Base-by-base conservation (phyloP, 116 monocot species). In the Trichopus zeylanicus region DNA sequence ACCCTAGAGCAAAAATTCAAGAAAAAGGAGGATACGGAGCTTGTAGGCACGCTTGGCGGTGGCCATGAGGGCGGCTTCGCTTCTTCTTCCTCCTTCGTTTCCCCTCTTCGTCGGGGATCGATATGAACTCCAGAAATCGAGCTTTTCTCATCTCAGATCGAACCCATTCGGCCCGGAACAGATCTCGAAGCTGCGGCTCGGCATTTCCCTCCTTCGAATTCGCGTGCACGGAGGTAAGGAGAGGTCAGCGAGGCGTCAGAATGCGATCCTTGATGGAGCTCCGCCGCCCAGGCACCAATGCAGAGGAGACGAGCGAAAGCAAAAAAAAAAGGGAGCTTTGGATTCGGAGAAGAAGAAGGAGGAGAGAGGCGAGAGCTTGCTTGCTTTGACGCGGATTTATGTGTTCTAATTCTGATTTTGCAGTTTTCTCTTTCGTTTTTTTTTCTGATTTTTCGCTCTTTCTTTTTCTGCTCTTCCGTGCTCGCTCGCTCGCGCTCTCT, bases 1-100 rank as follows among this genome's bases (percentile, higher is more conserved):
- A 13, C 24, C 35, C 16, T 15, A 59, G 8, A 37, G 3, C 25
- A 33, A 33, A 33, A 8, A 4, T 12, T 1, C 0, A 28, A 48
- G 71, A 47, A 51, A 37, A 34, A 20, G 46, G 68, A 92, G 87
- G 92, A 92, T 92, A 92, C 92, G 92, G 6, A 92, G 81, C 84
- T 92, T 92, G 73, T 92, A 92, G 11, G 92, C 92, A 55, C 92
- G 80, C 78, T 92, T 92, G 70, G 84, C 70, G 48, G 84, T 74
- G 68, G 80, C 70, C 83, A 73, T 83, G 63, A 46, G 52, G 65
- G 31, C 16, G 21, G 64, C 27, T 21, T 7, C 46, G 18, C 15
- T 23, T 52, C 32, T 33, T 33, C 32, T 32, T 30, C 35, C 23
- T 57, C 66, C 51, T 68, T 64, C 32, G 11, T 55, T 22, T 61